Base-by-base conservation (phyloP, 139 green algal genomes). In the Chlamydomonas schloesseri region DNA sequence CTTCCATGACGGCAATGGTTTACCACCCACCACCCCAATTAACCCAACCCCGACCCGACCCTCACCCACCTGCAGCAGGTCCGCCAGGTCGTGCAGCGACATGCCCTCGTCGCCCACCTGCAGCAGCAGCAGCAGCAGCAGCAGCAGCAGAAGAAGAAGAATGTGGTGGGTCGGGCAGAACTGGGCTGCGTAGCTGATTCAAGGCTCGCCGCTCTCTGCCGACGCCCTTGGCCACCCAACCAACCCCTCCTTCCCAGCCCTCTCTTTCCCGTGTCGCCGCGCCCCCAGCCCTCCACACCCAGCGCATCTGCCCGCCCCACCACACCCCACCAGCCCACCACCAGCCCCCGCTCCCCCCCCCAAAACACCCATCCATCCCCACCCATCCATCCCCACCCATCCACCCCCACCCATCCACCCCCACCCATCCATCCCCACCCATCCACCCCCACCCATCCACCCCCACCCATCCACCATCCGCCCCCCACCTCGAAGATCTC, bases 401-500 rank as follows among this genome's bases (percentile, higher is more conserved):
- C n/a, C n/a, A n/a, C 31, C 31, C 67, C 67, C 33, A 3, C 31
- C 13, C 67, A 8, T 5, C n/a, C 33, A 11, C 31, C 67, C 67
- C 18, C 17, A 55, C 75, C 11, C 62, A 23, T 33, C 2, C 62
- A 34, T 28, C 18, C 26, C 28, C 62, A 2, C 55, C 55, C 2
- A 3, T 2, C 55, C 55, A 11, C 20, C 55, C 55, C 55, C 55
- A 28, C 55, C 55, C 36, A 47, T 2, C 5, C 72, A 28, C 46
- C 13, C 53, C 28, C 4, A 58, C 85, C n/a, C n/a, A n/a, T n/a
- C n/a, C n/a, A n/a, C n/a, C n/a, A n/a, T n/a, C n/a, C n/a, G n/a
- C n/a, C n/a, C n/a, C n/a, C 28, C 13, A 99, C 94, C 88, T 99
- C 97, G 34, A 99, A 96, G 67, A 99, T 99, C 82, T 99, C 97